Base-by-base conservation (phyloP, 805 yeast species). In the Lipomyces yamanashiensis region DNA sequence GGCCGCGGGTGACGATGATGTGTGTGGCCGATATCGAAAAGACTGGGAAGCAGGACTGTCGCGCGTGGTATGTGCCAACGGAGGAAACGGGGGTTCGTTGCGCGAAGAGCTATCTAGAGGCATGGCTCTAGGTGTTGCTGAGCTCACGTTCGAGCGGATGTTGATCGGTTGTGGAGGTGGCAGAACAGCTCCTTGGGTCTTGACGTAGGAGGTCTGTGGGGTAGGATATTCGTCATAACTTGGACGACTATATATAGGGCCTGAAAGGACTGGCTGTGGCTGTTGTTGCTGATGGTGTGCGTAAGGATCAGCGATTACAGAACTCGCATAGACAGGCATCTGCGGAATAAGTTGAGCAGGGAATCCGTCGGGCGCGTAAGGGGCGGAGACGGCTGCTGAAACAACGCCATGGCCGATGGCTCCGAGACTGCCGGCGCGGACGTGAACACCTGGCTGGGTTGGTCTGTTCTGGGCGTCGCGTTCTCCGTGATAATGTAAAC, bases 161-260 rank as follows among this genome's bases (percentile, higher is more conserved):
- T 56, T 58, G 17, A 54, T 50, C 15, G 63, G 63, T 44, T 54
- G 59, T 15, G 59, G 63, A 15, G 49, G 55, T 12, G 44, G 57
- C 7, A 45, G 59, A n/a, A 43, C 21, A 12, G 63, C 34, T 13
- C 21, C 13, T 15, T 45, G 53, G 12, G 45, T 33, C 21, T 41
- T 49, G 36, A 19, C 28, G 45, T 56, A 56, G 15, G 54, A 15
- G 28, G 28, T 28, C 28, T 28, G 28, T 13, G 52, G 44, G 9
- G 23, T 36, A 13, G 57, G 21, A 41, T 53, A 53, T n/a, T 53
- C 57, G 15, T 53, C 57, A 19, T 53, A 53, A 12, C 39, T n/a
- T 5, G 23, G 48, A 28, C 57, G 47, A 9, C 13, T 19, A 15
- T 53, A 53, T 9, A 53, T 41, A 5, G 55, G 15, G 6, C 37